A percentile compares a stretch with the other conserved stretches of the same genome.
Evolutionary conservation across 108 stramenopile species (phyloP).

Genomic region (Discostella pseudostelligera): DNA sequence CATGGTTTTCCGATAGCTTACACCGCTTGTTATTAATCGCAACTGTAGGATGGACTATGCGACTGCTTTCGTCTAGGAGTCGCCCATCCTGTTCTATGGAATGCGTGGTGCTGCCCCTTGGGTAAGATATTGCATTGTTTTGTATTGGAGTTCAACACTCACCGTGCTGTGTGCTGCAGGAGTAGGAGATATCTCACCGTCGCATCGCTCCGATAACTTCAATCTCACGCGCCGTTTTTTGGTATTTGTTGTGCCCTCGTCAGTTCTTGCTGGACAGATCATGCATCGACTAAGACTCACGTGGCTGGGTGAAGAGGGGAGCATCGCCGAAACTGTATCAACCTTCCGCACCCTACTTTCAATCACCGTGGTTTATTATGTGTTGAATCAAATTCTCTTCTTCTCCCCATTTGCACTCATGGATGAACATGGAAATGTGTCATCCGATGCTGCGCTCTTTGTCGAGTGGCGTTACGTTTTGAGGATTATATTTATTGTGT

Average conservation of each 20-base stretch:
- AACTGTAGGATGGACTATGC: conserved; percentile 29
- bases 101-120: conserved; percentile 38
- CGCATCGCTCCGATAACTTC: not conserved
- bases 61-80: conserved; percentile 39
- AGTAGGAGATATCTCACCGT: too few relatives aligned
- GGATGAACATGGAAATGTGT: not conserved
- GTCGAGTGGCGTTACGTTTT: conserved; percentile 16
- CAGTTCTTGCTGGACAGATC: conserved; percentile 50
- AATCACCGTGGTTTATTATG: conserved; percentile 27
- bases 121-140: conserved; percentile 2
- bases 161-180: too few relatives aligned
- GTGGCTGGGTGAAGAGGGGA: conserved; percentile 32
- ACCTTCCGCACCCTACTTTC: conserved; percentile 56
- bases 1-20: conserved; percentile 1
- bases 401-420: conserved; percentile 38
- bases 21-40: not conserved
- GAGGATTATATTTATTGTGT: conserved; percentile 21
- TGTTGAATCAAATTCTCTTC: conserved; percentile 32
- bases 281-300: conserved; percentile 50
- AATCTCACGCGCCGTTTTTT: not conserved
- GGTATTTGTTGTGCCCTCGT: not conserved
- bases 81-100: conserved; percentile 35
- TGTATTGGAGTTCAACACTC: too few relatives aligned
- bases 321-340: conserved; percentile 23
- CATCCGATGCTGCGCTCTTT: too few relatives aligned